A percentile compares a stretch with the other conserved stretches of the same genome.
phyloP scores from a whole-genome alignment of 2,329 filamentous ascomycete species.

The Trichoderma polysporum region DNA sequence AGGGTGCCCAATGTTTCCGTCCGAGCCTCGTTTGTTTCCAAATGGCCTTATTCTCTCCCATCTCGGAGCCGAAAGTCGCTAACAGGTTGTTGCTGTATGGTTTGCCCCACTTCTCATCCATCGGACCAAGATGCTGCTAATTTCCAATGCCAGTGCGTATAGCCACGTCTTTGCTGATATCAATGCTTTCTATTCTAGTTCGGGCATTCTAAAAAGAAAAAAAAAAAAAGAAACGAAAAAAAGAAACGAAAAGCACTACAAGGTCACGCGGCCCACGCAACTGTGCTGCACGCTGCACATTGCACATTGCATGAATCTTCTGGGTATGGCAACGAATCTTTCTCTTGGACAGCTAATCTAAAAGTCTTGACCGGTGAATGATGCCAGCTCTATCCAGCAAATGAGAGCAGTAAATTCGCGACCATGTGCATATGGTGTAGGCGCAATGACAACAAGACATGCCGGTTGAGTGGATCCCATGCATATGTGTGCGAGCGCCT shows the following conservation, averaged over 20 bases:
- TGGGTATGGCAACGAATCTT: neutral
- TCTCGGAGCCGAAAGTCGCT: neutral
- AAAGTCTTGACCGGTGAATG: slow-evolving; percentile 12
- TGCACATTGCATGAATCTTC: neutral
- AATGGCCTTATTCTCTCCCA: neutral
- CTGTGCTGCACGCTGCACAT: neutral
- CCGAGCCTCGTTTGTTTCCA: neutral
- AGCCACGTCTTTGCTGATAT: neutral
- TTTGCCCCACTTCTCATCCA: neutral
- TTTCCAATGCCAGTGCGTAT: neutral
- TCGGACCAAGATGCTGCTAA: neutral
- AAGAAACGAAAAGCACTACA: neutral
- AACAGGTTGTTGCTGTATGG: neutral
- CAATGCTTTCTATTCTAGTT: neutral
- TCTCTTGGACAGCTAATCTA: slow-evolving; percentile 17
- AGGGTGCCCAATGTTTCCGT: neutral
- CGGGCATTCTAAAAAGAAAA: no score
- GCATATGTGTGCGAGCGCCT: neutral
- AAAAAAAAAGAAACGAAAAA: neutral
- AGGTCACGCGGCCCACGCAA: slow-evolving; percentile 1
- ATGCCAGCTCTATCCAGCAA: slow-evolving; percentile 11
- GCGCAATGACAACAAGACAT: slow-evolving; percentile 5
- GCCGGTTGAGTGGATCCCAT: neutral
- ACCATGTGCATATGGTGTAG: neutral
- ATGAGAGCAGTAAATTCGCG: neutral